Evolutionary conservation across 1,284 basidiomycete species (phyloP).

Genomic region (Apiotrichum siamense): DNA sequence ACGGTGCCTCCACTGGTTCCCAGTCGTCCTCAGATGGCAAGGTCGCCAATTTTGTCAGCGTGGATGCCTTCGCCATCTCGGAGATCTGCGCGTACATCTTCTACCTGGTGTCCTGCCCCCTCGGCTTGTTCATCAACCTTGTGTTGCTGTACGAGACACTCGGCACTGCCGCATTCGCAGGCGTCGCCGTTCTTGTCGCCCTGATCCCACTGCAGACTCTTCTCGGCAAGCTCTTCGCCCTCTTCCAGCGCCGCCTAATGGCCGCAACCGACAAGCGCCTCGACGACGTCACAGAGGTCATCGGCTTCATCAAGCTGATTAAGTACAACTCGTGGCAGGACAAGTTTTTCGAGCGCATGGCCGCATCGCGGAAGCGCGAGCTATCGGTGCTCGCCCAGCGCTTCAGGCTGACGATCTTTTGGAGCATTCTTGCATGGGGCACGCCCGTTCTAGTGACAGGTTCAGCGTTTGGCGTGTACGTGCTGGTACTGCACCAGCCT

Average conservation of each 20-base stretch:
- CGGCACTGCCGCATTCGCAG: constrained; percentile 48
- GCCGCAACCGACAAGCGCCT: constrained; percentile 53
- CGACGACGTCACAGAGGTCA: constrained; percentile 53
- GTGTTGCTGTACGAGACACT: constrained; percentile 49
- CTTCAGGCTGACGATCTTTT: constrained; percentile 46
- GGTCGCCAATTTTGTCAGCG: constrained; percentile 53
- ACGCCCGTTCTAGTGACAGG: constrained; percentile 51
- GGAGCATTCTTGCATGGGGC: constrained; percentile 47
- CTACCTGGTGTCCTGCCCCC: constrained; percentile 43
- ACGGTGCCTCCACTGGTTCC: constrained; percentile 16
- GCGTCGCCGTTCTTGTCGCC: constrained; percentile 45
- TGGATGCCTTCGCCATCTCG: constrained; percentile 51
- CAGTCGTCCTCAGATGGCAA: constrained; percentile 49
- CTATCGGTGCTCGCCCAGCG: constrained; percentile 47
- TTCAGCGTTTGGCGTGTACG: constrained; percentile 49
- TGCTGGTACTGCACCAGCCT: constrained; percentile 34
- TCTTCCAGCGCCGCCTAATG: constrained; percentile 49
- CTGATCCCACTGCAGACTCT: constrained; percentile 47
- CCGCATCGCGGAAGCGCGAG: constrained; percentile 48
- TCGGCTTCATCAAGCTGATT: constrained; percentile 51
- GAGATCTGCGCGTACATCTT: constrained; percentile 45
- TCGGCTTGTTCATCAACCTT: constrained; percentile 49
- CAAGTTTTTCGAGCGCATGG: constrained; percentile 51
- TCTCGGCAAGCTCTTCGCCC: constrained; percentile 48
- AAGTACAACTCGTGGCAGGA: constrained; percentile 52